Evolutionary conservation across 116 monocot genomes (phyloP), one percentile per base, ranked within the genome.

Genomic region (Posidonia oceanica): DNA sequence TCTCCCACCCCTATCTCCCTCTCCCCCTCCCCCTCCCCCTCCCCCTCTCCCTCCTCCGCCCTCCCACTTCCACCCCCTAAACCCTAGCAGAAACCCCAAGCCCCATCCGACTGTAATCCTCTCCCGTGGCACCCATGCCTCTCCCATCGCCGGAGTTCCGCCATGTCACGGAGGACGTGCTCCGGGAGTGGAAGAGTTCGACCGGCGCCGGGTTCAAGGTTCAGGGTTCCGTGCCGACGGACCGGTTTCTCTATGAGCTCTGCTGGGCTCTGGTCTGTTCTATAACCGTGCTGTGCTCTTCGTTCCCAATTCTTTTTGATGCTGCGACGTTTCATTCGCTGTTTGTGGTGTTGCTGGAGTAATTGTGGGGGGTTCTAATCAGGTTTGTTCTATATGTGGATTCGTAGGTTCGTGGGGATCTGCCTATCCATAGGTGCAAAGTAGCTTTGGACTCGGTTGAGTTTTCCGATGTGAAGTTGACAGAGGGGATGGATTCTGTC

Each of bases 201-300:
- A 74, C 53, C 75, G 58, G 72, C 67, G 52, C 48, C n/a, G 41
- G 59, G 52, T 88, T 71, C 83, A 87, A 88, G 74, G 61, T 91
- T 52, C 58, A 77, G 39, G 79, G 80, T 54, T 83, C 94, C 1
- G 85, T 91, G 37, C 85, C 91, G 36, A 73, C 83, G 77, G 36
- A 71, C 44, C 82, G 96, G 14, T 96, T 91, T 78, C 83, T 96
- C 73, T 96, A 87, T 80, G 97, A 97, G 82, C 83, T 97, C 69
- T 97, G 92, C 80, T 97, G 92, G 97, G 81, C 82, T 11, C 72
- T 87, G 89, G 97, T 89, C 52, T 39, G 83, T 61, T 18, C 42
- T 14, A 18, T 14, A 18, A 14, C 48, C 7, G 1, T 48, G 48
- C 7, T 12, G 48, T 10, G 48, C 8, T 48, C 11, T 29, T 48